A percentile compares a stretch with the other conserved stretches of the same genome.
Evolutionary conservation across 106 monocot species (phyloP).

Genomic region (Acanthochlamys bracteata): DNA sequence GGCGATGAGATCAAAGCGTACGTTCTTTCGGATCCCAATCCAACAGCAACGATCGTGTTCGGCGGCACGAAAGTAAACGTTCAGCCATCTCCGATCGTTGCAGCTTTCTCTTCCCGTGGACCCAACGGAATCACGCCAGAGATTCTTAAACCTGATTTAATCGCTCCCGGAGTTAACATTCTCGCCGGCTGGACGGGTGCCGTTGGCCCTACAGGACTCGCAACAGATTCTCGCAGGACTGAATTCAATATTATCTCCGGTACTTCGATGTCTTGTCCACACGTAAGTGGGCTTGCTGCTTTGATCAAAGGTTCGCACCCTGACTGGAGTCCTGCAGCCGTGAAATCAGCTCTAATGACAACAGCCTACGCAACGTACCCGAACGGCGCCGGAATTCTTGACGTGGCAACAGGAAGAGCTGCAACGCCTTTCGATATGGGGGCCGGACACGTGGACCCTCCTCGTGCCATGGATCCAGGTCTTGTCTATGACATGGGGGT

Average conservation of each 20-base stretch:
- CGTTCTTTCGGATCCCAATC: slow-evolving; percentile 34
- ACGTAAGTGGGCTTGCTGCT: slow-evolving; percentile 89
- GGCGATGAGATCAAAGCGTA: slow-evolving; percentile 58
- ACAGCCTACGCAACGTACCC: slow-evolving; percentile 58
- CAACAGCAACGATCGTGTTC: slow-evolving; percentile 58
- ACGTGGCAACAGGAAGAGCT: slow-evolving; percentile 45
- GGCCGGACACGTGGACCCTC: slow-evolving; percentile 82
- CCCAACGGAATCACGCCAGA: slow-evolving; percentile 74
- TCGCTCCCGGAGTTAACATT: slow-evolving; percentile 95
- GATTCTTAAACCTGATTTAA: slow-evolving; percentile 82
- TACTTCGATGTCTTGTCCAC: slow-evolving; percentile 98
- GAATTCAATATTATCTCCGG: slow-evolving; percentile 98
- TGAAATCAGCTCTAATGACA: slow-evolving; percentile 83
- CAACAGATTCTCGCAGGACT: slow-evolving; percentile 42
- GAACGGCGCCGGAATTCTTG: slow-evolving; percentile 42
- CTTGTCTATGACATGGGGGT: slow-evolving; percentile 68
- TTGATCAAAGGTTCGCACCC: slow-evolving; percentile 63
- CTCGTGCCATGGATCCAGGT: slow-evolving; percentile 66
- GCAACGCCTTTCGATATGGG: slow-evolving; percentile 79
- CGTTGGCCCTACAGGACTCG: slow-evolving; percentile 66
- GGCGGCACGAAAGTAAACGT: slow-evolving; percentile 70
- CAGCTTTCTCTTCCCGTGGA: slow-evolving; percentile 92
- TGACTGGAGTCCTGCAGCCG: slow-evolving; percentile 75
- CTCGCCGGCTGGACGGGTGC: slow-evolving; percentile 82
- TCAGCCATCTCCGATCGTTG: slow-evolving; percentile 86